Evolutionary conservation across 2,329 filamentous ascomycete species (phyloP).

Genomic region (Chalaropsis thielavioides): DNA sequence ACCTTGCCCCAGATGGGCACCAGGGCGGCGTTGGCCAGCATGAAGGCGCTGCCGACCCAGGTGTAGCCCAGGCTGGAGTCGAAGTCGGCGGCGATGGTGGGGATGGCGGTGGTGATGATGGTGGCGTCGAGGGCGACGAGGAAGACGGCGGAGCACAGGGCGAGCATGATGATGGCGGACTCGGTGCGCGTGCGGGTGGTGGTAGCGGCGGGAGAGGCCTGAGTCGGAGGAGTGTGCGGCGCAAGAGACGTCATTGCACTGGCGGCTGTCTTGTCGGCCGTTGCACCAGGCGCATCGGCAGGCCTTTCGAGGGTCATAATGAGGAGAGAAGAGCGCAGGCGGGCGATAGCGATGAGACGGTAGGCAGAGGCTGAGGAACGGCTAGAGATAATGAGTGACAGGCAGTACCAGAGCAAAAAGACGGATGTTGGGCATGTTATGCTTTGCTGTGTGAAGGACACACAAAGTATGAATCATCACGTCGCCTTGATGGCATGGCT

Average conservation of each 20-base stretch:
- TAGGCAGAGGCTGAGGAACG: neutral
- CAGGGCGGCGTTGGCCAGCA: slow-evolving; percentile 52
- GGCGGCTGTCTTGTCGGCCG: neutral
- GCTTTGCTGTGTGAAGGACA: too few relatives aligned
- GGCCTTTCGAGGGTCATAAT: neutral
- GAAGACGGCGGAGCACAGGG: slow-evolving; percentile 34
- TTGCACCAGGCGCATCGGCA: neutral
- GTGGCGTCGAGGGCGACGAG: slow-evolving; percentile 43
- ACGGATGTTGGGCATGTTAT: neutral
- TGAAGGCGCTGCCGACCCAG: slow-evolving; percentile 63
- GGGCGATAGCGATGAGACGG: neutral
- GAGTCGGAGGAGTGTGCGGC: neutral
- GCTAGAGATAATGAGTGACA: neutral
- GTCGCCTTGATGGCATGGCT: too few relatives aligned
- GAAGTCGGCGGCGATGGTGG: slow-evolving; percentile 49
- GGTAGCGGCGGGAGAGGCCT: neutral
- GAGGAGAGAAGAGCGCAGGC: neutral
- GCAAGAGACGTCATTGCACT: slow-evolving; percentile 21
- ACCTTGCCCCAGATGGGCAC: slow-evolving; percentile 56
- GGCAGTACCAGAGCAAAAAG: neutral
- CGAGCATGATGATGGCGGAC: slow-evolving; percentile 29
- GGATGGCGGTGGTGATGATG: slow-evolving; percentile 52
- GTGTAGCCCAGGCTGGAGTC: slow-evolving; percentile 55
- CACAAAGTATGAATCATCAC: too few relatives aligned
- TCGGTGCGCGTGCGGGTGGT: slow-evolving; percentile 26